Evolutionary conservation across 2,329 filamentous ascomycete genomes (phyloP), one percentile per base, ranked within the genome.

Genomic region (Clarireedia homoeocarpa): DNA sequence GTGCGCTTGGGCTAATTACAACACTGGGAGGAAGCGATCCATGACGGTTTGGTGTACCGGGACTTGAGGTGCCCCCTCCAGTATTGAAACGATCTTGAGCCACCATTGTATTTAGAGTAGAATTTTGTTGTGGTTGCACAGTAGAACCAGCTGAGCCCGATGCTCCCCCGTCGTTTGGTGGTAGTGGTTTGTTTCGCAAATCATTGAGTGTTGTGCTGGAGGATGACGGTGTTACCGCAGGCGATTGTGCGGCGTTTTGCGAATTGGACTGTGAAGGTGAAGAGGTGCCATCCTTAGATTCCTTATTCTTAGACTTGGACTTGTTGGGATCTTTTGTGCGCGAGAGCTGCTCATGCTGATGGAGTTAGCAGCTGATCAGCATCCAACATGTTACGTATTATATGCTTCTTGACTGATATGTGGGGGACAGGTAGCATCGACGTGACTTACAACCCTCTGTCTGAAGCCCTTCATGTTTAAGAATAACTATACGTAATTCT

Each of bases 401-500:
- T 48, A 52, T 57, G 40, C 38, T 40, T n/a, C 27, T 30, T 30
- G 27, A 30, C 40, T 23, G 52, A 47, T 36, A 27, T 34, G 42
- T 50, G 27, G 26, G 34, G 48, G 40, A 63, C 60, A 59, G 44
- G 36, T 59, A 55, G 60, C 67, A 67, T 65, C 57, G 59, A 62
- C 65, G 64, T 63, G 65, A 62, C 89, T 81, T 84, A 96, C 91
- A 80, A 96, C 91, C 87, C 89, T 89, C 80, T 95, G 90, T 76
- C 91, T 88, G 75, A 97, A 95, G 73, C 90, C 88, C 79, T 96
- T 96, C 92, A 97, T 96, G 75, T 81, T 88, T 74, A 49, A 56
- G 34, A 34, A 27, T 26, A 34, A 34, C 38, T 55, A 48, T 34
- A 53, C 12, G 26, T 24, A 30, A 48, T 30, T 15, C 14, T 26